A percentile compares a stretch with the other conserved stretches of the same genome.
phyloP scores from a whole-genome alignment of 805 yeast species.

The Teunomyces barrocoloradensis region DNA sequence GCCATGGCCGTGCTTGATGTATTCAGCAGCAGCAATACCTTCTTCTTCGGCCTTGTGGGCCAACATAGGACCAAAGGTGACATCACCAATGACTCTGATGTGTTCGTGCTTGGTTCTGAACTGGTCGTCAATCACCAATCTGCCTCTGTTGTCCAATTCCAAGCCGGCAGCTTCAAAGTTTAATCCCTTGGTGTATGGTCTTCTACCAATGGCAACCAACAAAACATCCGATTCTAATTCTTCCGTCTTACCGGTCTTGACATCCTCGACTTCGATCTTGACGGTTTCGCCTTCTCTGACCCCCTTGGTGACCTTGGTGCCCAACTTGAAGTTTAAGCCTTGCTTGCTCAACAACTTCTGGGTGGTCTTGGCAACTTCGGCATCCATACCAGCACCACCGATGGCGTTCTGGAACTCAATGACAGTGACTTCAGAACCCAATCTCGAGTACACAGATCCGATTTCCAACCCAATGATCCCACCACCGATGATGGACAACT shows the following conservation, averaged over 20 bases:
- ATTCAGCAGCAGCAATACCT: conserved; percentile 98
- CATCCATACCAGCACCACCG: conserved; percentile 99
- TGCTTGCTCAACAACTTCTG: conserved; percentile 91
- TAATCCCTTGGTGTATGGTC: conserved; percentile 91
- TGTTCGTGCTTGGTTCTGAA: conserved; percentile 89
- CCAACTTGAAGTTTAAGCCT: conserved; percentile 89
- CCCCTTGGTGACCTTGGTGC: conserved; percentile 88
- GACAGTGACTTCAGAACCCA: conserved; percentile 94
- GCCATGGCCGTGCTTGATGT: conserved; percentile 89
- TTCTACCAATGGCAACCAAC: conserved; percentile 97
- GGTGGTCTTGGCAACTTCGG: conserved; percentile 85
- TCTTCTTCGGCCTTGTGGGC: conserved; percentile 99
- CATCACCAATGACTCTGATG: conserved; percentile 97
- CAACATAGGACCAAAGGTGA: conserved; percentile 97
- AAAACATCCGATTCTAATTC: conserved; percentile 85
- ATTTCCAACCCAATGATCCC: conserved; percentile 99
- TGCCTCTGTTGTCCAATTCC: conserved; percentile 88
- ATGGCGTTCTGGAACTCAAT: conserved; percentile 86
- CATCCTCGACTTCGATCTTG: conserved; percentile 82
- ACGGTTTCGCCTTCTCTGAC: conserved; percentile 86
- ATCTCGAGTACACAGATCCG: conserved; percentile 96
- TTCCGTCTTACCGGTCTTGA: conserved; percentile 79
- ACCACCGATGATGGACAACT: conserved; percentile 92
- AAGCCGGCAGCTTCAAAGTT: conserved; percentile 85
- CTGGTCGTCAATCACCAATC: conserved; percentile 91